Conservation (phyloP, 2,329 filamentous ascomycete genomes). For the Laburnicola sp. region DNA sequence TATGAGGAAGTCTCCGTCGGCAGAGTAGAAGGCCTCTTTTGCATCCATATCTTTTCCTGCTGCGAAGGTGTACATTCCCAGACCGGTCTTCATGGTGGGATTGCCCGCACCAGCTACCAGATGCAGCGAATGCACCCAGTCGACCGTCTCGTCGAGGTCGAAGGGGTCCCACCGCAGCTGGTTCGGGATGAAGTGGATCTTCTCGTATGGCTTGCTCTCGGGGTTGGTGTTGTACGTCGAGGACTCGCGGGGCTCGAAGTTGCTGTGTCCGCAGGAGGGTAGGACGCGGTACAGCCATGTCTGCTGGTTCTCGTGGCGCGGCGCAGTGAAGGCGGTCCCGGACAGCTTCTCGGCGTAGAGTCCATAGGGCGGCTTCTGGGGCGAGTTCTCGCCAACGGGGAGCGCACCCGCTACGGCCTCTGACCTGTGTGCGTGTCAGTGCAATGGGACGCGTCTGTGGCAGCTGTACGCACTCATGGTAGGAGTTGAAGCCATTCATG, state of each 20-base stretch:
- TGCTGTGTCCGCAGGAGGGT: constrained; percentile 61
- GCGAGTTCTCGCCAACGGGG: constrained; percentile 76
- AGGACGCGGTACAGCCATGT: constrained; percentile 62
- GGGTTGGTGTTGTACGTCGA: constrained; percentile 56
- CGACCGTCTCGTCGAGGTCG: constrained; percentile 68
- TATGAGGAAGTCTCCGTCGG: constrained; percentile 70
- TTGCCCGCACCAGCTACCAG: constrained; percentile 79
- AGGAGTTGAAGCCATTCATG: constrained; percentile 74
- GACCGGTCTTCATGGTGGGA: constrained; percentile 73
- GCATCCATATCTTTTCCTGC: constrained; percentile 76
- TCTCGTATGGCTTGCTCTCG: constrained; percentile 55
- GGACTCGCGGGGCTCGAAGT: constrained; percentile 56
- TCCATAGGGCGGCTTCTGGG: constrained; percentile 76
- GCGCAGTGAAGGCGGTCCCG: constrained; percentile 63
- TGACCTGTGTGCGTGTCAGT: constrained; percentile 55
- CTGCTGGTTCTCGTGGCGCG: constrained; percentile 60
- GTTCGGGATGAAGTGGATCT: constrained; percentile 75
- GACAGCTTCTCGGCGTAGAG: constrained; percentile 76
- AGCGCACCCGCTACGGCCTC: constrained; percentile 76
- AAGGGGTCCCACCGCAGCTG: constrained; percentile 81
- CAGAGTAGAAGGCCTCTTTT: constrained; percentile 79
- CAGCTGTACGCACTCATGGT: constrained; percentile 67
- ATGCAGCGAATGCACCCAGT: constrained; percentile 70
- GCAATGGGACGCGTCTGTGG: neutral
- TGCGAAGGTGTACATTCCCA: constrained; percentile 80